A percentile compares a stretch with the other conserved stretches of the same genome.
Conservation (phyloP, 306 rosid genomes). For the Ormosia semicastrata region DNA sequence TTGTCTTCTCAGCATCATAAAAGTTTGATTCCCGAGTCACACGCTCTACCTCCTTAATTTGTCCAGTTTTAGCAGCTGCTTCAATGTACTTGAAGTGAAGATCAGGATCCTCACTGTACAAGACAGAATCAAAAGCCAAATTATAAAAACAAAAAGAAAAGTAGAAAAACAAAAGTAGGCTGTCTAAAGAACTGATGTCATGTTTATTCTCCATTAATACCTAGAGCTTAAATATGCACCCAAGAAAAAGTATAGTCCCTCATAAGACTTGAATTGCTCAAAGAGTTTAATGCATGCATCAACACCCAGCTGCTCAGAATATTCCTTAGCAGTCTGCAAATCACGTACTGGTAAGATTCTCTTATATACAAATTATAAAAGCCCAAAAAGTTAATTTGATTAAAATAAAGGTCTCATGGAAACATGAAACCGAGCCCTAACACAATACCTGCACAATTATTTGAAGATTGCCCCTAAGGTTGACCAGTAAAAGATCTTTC, state of each 20-base stretch:
- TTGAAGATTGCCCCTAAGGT: constrained; percentile 84
- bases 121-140: not conserved
- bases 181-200: not conserved
- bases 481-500: constrained; percentile 84
- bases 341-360: constrained; percentile 1
- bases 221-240: constrained; percentile 83
- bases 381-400: not conserved
- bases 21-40: constrained; percentile 82
- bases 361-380: not conserved
- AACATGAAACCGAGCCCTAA: not conserved
- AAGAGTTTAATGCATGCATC: constrained; percentile 79
- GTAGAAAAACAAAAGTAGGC: not conserved
- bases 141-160: not conserved
- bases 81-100: constrained; percentile 85
- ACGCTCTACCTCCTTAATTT: constrained; percentile 82
- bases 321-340: constrained; percentile 79
- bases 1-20: constrained; percentile 76
- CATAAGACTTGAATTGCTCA: constrained; percentile 85
- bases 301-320: constrained; percentile 78
- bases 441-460: constrained; percentile 70
- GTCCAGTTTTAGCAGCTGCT: constrained; percentile 88
- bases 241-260: constrained; percentile 79
- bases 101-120: constrained; percentile 75
- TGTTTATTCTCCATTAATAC: constrained; percentile 26
- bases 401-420: not conserved